A percentile compares a stretch with the other conserved stretches of the same genome.
phyloP scores from a whole-genome alignment of 148 eudicot genomes.

The Suaeda aralocaspica region DNA sequence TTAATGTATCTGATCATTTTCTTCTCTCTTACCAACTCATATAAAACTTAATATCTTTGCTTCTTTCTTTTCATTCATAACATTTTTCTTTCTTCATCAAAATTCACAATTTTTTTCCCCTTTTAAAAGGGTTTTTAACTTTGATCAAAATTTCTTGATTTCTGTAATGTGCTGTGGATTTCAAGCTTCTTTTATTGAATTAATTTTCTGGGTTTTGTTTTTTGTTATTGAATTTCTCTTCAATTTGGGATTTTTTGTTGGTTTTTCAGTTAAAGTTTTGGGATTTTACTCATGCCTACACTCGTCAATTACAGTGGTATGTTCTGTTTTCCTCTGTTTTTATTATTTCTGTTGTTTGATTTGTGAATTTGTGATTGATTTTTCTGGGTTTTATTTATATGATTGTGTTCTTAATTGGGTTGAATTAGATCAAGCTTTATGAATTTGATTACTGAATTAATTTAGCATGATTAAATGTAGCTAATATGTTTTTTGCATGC shows the following conservation, averaged over 20 bases:
- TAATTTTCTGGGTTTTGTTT: slow-evolving; percentile 23
- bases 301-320: slow-evolving; percentile 77
- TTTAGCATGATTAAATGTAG: neutral
- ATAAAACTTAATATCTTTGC: slow-evolving; percentile 15
- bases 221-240: slow-evolving; percentile 28
- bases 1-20: slow-evolving; percentile 25
- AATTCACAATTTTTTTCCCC: neutral
- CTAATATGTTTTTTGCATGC: too few species aligned
- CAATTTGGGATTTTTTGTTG: slow-evolving; percentile 19
- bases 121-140: slow-evolving; percentile 11
- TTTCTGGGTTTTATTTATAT: too few species aligned
- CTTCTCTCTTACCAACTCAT: slow-evolving; percentile 17
- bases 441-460: neutral
- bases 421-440: too few species aligned
- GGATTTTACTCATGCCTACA: slow-evolving; percentile 58
- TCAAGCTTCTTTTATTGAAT: slow-evolving; percentile 14
- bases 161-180: slow-evolving; percentile 27
- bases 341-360: too few species aligned
- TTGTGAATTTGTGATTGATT: neutral
- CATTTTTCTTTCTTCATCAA: neutral
- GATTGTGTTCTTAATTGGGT: too few species aligned
- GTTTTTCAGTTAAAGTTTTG: slow-evolving; percentile 19
- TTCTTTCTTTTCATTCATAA: slow-evolving; percentile 13
- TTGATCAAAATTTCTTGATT: neutral
- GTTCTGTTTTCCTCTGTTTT: slow-evolving; percentile 9